phyloP scores from a whole-genome alignment of 331 rosid species.

The Ulmus americana region DNA sequence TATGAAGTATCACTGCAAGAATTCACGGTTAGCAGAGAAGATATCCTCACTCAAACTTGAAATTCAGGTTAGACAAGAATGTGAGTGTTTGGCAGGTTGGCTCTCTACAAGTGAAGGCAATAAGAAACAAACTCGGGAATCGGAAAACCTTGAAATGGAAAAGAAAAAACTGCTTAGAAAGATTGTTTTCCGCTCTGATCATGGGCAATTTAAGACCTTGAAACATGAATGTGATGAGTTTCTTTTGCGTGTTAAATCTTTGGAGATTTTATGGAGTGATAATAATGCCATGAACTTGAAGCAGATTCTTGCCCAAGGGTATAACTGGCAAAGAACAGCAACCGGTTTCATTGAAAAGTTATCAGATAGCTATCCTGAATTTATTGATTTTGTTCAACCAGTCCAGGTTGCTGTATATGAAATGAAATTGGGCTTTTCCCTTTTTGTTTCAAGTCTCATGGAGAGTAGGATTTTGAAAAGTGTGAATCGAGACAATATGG shows the following conservation, averaged over 20 bases:
- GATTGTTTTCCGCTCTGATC: conserved; percentile 73
- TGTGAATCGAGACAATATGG: conserved; percentile 33
- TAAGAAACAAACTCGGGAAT: conserved; percentile 37
- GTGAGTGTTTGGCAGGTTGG: conserved; percentile 60
- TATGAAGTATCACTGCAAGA: conserved; percentile 63
- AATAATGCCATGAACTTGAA: conserved; percentile 37
- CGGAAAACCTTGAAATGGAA: conserved; percentile 46
- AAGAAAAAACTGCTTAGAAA: conserved; percentile 49
- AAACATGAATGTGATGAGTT: conserved; percentile 61
- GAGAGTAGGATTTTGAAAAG: conserved; percentile 31
- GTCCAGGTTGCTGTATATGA: conserved; percentile 86
- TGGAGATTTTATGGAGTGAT: conserved; percentile 36
- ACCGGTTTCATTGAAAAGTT: conserved; percentile 54
- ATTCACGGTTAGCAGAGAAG: conserved; percentile 49
- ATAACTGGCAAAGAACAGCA: conserved; percentile 78
- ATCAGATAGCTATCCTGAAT: conserved; percentile 42
- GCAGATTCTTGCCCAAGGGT: conserved; percentile 36
- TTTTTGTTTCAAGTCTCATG: conserved; percentile 46
- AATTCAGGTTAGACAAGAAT: conserved; percentile 77
- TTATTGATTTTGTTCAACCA: conserved; percentile 71
- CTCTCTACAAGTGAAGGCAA: conserved; percentile 44
- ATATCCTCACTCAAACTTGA: conserved; percentile 66
- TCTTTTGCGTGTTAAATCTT: conserved; percentile 37
- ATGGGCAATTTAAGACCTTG: conserved; percentile 57
- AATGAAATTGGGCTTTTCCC: conserved; percentile 75